Base-by-base conservation (phyloP, 495 filamentous ascomycete species). In the Staphylotrichum longicolle region DNA sequence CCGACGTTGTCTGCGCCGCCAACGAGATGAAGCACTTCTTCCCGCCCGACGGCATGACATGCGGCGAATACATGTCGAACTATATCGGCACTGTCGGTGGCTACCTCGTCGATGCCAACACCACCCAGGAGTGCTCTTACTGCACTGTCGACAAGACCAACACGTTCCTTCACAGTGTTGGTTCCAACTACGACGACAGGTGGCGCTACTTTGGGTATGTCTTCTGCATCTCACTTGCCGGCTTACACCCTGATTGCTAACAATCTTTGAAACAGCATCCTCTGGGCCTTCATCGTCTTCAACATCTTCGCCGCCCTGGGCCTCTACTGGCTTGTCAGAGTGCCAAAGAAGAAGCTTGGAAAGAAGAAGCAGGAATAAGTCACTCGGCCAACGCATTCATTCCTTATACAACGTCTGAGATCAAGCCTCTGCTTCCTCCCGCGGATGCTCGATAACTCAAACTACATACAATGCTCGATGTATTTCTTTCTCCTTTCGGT, bases 291-390 rank as follows among this genome's bases (percentile, higher is more conserved):
- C 67, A 79, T 93, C 57, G 72, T 81, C n/a, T 90, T 94, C 75
- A 96, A 96, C 71, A 74, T 92, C 59, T 66, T 76, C n/a, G 86
- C 72, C 30, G 91, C 90, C 0, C 68, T 93, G 20, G 77, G 81
- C 46, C 68, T 96, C 15, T 96, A 96, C 74, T 96, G 88, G 88
- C 71, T 92, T 56, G 80, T 83, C 7, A 78, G 91, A 6, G 88
- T 96, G 54, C 89, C 90, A 14, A 92, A 91, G 81, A 83, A 75
- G 44, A 75, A 75, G 67, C 56, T 71, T 44, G 70, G 51, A 15
- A 70, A 65, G 65, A 50, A 62, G 46, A 71, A 70, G 69, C 66
- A 71, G 66, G 54, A 70, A 42, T 66, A 68, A 51, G 5, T 7
- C 37, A 7, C 37, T 10, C 10, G 5, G 37, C 37, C 37, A 39